phyloP scores from a whole-genome alignment of 257 asterid species.

The Penstemon davidsonii region DNA sequence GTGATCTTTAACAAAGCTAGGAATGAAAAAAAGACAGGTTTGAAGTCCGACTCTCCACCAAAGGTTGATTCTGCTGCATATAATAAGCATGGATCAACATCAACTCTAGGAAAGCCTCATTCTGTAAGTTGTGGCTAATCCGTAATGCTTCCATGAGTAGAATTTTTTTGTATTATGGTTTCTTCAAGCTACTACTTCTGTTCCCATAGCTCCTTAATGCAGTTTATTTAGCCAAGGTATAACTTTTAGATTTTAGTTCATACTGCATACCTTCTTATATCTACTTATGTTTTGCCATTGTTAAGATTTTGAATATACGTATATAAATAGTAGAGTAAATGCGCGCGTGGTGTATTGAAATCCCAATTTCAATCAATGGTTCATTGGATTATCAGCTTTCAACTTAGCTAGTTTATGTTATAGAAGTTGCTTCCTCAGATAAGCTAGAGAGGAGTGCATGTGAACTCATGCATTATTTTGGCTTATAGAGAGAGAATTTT shows the following conservation, averaged over 20 bases:
- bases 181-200: background rate
- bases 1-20: slow-evolving; percentile 68
- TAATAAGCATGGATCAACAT: slow-evolving; percentile 45
- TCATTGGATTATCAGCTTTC: background rate
- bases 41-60: slow-evolving; percentile 55
- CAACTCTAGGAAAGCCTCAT: slow-evolving; percentile 67
- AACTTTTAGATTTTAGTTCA: background rate
- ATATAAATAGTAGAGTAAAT: too few species aligned
- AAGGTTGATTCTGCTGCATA: slow-evolving; percentile 37
- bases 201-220: background rate
- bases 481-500: too few species aligned
- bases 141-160: background rate
- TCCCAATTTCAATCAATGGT: background rate
- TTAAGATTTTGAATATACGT: background rate
- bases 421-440: background rate
- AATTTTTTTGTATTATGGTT: background rate
- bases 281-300: background rate
- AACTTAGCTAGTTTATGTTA: background rate
- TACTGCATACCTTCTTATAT: slow-evolving; percentile 6
- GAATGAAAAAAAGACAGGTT: slow-evolving; percentile 60
- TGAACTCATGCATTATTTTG: background rate
- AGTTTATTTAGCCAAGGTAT: background rate
- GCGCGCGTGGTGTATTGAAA: background rate
- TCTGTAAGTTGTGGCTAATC: slow-evolving; percentile 47
- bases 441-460: background rate